These are phyloP conservation scores for Lasiodiplodia theobromae DNA, from an alignment of 2,329 filamentous ascomycete genomes.

Conservation along the genomic window DNA sequence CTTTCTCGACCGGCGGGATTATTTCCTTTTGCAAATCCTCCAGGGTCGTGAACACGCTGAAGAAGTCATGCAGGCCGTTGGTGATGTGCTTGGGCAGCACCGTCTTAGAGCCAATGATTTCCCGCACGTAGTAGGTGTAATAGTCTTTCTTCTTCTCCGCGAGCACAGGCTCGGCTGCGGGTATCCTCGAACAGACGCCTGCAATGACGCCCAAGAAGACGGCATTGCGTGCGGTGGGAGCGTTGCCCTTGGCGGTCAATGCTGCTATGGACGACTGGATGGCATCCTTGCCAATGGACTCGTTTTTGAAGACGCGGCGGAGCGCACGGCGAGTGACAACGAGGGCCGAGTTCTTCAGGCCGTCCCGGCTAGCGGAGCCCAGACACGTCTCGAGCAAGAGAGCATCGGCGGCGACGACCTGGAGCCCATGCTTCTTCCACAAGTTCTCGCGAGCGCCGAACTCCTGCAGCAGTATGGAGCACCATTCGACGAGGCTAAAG, in stretches of 20 bases:
- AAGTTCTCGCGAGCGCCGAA: slow-evolving; percentile 64
- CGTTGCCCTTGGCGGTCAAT: slow-evolving; percentile 72
- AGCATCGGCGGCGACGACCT: slow-evolving; percentile 73
- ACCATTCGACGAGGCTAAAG: slow-evolving; percentile 92
- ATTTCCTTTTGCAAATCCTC: slow-evolving; percentile 80
- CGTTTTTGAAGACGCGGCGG: slow-evolving; percentile 72
- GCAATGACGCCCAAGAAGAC: slow-evolving; percentile 84
- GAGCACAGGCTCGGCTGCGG: slow-evolving; percentile 67
- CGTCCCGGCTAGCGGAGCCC: slow-evolving; percentile 60
- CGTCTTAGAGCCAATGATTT: slow-evolving; percentile 80
- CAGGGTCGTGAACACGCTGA: slow-evolving; percentile 72
- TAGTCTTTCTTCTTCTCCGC: slow-evolving; percentile 73
- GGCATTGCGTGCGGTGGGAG: slow-evolving; percentile 73
- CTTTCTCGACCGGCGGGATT: slow-evolving; percentile 85
- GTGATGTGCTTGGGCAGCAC: slow-evolving; percentile 75
- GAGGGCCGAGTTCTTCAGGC: slow-evolving; percentile 75
- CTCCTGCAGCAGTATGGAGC: slow-evolving; percentile 77
- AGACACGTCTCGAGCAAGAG: slow-evolving; percentile 80
- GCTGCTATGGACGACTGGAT: slow-evolving; percentile 69
- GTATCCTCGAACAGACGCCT: slow-evolving; percentile 80
- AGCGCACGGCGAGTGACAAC: slow-evolving; percentile 81
- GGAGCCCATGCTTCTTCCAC: slow-evolving; percentile 70
- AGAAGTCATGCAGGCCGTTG: slow-evolving; percentile 80
- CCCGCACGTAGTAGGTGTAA: slow-evolving; percentile 83
- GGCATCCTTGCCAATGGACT: slow-evolving; percentile 65